Percentiles rank a stretch among this genome's conserved stretches.
Evolutionary conservation across 202 grass and related monocot genomes (phyloP).

Genomic region (Elaeis oleifera): DNA sequence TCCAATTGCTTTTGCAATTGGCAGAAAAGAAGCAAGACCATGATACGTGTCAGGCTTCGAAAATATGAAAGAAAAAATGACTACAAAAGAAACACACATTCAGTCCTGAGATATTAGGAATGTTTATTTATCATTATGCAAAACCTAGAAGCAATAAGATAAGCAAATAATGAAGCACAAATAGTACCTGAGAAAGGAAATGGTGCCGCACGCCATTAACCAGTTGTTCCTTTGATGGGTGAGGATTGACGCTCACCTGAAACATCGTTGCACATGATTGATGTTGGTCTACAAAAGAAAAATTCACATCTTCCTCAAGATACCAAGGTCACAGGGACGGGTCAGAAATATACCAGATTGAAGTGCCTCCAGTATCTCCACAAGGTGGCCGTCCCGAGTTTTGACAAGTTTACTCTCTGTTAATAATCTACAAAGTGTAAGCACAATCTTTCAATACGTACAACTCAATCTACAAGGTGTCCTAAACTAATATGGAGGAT

Average conservation of each 20-base stretch:
- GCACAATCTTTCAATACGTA: conserved; percentile 4
- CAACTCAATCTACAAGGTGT: background rate
- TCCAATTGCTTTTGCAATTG: conserved; percentile 59
- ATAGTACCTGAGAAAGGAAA: conserved; percentile 65
- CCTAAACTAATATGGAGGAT: too few species aligned
- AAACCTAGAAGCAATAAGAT: background rate
- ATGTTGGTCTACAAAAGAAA: background rate
- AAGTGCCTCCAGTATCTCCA: conserved; percentile 93
- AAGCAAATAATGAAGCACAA: background rate
- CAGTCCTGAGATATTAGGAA: too few species aligned
- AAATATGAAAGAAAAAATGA: too few species aligned
- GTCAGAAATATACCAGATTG: conserved; percentile 49
- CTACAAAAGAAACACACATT: too few species aligned
- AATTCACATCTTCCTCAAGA: too few species aligned
- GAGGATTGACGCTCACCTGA: conserved; percentile 67
- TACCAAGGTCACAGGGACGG: too few species aligned
- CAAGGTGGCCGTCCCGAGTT: conserved; percentile 55
- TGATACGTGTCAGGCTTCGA: background rate
- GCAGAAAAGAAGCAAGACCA: conserved; percentile 12
- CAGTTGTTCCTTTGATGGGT: conserved; percentile 65
- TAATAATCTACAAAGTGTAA: conserved; percentile 20
- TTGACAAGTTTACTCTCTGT: conserved; percentile 78
- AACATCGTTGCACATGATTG: conserved; percentile 4
- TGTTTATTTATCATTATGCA: too few species aligned
- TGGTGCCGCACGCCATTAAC: conserved; percentile 60